Evolutionary conservation across 108 stramenopile species (phyloP), one percentile per base, ranked within the genome.

Genomic region (Chaetoceros muelleri): DNA sequence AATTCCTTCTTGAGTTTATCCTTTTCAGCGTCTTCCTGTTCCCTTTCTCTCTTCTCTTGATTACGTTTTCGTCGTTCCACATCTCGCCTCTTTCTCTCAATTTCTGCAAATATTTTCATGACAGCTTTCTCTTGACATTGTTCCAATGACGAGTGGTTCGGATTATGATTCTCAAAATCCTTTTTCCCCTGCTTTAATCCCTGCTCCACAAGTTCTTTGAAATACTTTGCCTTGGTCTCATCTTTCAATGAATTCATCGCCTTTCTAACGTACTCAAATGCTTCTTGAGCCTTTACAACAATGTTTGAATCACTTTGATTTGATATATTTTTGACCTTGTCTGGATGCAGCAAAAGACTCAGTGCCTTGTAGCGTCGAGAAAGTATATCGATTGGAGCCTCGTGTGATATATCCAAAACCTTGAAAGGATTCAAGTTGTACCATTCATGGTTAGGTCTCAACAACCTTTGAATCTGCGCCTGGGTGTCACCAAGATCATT

Each of bases 351-450:
- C 46, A 92, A 29, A 50, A 87, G 57, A 49, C 78, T 79, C 13
- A 92, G 53, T 3, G 84, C 86, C 64, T 85, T 85, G 69, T 87
- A 92, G 50, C 90, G 75, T 26, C 76, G 65, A 2, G 86, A 84
- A 48, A 92, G 73, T 27, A 87, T 82, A 30, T 92, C 84, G 2
- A 71, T 73, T 10, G 81, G 61, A 1, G 48, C 61, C n/a, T 63
- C 59, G 48, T 74, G 61, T 21, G 82, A 68, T 2, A 87, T 53
- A 55, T 85, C 83, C 28, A 92, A 59, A 0, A 92, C 86, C 59
- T 65, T 67, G 52, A 73, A 92, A 23, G 90, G 90, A 64, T 92
- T 92, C 22, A 92, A 69, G 56, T 92, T 92, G 19, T 81, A 78
- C 90, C 90, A 92, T 68, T 87, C 78, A 61, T 84, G 84, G 28